Conservation (phyloP, 75 land plant genomes). For the Isoetes taiwanensis region DNA sequence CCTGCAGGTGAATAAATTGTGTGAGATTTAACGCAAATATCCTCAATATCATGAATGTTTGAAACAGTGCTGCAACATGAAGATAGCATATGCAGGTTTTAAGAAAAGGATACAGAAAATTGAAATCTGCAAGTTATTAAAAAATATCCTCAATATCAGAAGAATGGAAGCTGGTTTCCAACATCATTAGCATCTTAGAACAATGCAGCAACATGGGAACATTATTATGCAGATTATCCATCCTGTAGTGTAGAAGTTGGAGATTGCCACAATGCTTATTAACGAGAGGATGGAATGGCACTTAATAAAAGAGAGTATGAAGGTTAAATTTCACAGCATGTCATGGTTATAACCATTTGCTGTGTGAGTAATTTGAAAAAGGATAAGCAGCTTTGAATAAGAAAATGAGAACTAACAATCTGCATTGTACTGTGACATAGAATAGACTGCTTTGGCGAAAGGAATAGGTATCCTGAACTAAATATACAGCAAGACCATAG, state of each 20-base stretch:
- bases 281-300: background rate
- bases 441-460: no score
- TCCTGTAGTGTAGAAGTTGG: background rate
- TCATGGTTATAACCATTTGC: no score
- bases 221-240: background rate
- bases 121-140: background rate
- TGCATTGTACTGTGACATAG: no score
- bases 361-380: background rate
- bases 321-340: background rate
- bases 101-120: background rate
- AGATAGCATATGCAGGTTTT: background rate
- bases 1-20: conserved; percentile 22
- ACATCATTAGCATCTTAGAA: background rate
- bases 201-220: background rate
- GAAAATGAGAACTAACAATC: background rate
- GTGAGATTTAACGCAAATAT: background rate
- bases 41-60: background rate
- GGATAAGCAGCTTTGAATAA: background rate
- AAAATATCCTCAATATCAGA: background rate
- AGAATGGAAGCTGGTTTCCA: background rate
- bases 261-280: background rate
- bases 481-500: no score
- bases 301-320: background rate
- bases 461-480: no score
- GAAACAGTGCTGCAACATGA: background rate